Base-by-base conservation (phyloP, 768 basidiomycete species). In the Pleurotus salmoneostramineus region DNA sequence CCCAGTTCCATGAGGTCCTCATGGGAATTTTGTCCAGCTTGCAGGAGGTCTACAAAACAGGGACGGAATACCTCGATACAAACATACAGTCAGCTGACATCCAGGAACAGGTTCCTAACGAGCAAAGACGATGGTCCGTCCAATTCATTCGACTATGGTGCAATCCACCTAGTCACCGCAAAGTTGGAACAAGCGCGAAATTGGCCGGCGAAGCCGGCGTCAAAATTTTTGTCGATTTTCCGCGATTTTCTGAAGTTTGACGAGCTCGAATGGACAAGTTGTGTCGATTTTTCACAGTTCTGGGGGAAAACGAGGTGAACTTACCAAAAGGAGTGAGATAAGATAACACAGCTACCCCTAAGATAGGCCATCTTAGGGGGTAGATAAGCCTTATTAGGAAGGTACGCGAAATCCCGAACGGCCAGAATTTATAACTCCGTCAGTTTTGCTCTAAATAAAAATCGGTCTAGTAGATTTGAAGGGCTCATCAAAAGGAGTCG, bases 391-490 rank as follows among this genome's bases (percentile, higher is more conserved):
- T n/a, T n/a, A n/a, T n/a, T n/a, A n/a, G n/a, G n/a, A n/a, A n/a
- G n/a, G n/a, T n/a, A n/a, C n/a, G n/a, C n/a, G n/a, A n/a, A n/a
- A n/a, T n/a, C n/a, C n/a, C n/a, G n/a, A n/a, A n/a, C n/a, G n/a
- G n/a, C n/a, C n/a, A n/a, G n/a, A n/a, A n/a, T n/a, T n/a, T n/a
- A 60, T 57, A 64, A 63, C 60, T 63, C 60, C 12, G 21, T 61
- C 63, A 64, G 55, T 64, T 64, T 64, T 64, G 61, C 59, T 15
- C 35, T 43, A 50, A 60, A 54, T 46, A 7, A 63, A 60, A 63
- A 66, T 58, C 58, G 7, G 47, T 63, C 54, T 64, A 49, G 58
- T 44, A 35, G 46, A 44, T 56, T 59, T 60, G 35, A 56, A 62
- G 51, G 5, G 27, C 17, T 35, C 27, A 42, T 51, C 44, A 62